Base-by-base conservation (phyloP, 2,329 filamentous ascomycete species). In the Pseudogymnoascus sp. region DNA sequence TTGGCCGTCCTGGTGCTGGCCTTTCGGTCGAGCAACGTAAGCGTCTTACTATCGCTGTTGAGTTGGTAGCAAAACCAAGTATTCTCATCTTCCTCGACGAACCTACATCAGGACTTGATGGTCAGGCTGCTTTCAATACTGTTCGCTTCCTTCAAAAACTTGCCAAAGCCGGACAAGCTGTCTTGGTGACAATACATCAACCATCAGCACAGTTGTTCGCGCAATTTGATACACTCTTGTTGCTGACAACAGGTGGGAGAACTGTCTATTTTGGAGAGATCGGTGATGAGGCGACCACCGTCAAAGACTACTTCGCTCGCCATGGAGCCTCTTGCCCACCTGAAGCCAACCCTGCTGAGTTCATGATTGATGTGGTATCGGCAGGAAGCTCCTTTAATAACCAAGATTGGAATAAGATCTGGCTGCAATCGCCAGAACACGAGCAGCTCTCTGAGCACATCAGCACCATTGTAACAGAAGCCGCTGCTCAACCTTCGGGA, bases 261-360 rank as follows among this genome's bases (percentile, higher is more conserved):
- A 88, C 85, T 0, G 84, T 89, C 0, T 90, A 90, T 69, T 89
- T 89, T 72, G 86, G 86, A 5, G 78, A 87, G 1, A 84, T 89
- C 39, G 87, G 87, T 0, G 69, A 80, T 0, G 80, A 85, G 66
- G 86, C 84, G 0, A 75, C 75, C 2, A 83, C 76, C 0, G 73
- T 89, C 59, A 78, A 84, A 1, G 75, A 78, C 49, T 88, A 88
- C 72, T 92, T 92, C 63, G 83, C 88, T 8, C 71, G 72, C 14
- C 78, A 85, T 42, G 82, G 80, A 6, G 81, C 80, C 0, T 78
- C 79, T 23, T 85, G 82, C 64, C 77, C 80, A 0, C 70, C 76
- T 0, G 75, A 80, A 33, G 76, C 74, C 3, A 85, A 85, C 64
- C 82, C 82, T 0, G 83, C 83, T 0, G 82, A 75, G 38, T 58